These are phyloP conservation scores for Avena insularis DNA, from an alignment of 176 grass and related monocot genomes.

Conservation along the genomic window DNA sequence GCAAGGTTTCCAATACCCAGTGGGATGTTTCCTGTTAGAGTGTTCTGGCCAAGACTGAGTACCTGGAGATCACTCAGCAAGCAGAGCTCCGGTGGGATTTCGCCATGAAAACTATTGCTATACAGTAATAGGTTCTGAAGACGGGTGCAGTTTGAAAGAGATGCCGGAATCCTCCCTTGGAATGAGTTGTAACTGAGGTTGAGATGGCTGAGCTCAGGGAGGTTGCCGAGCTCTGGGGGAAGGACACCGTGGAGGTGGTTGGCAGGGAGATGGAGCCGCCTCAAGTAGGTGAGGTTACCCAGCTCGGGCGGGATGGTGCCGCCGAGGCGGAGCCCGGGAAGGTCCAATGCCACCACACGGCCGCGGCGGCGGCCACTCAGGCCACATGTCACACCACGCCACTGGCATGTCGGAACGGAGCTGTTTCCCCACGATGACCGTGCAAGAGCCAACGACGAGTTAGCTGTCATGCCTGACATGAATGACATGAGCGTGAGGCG, in stretches of 20 bases:
- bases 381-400: slow-evolving; percentile 28
- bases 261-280: slow-evolving; percentile 7
- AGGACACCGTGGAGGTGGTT: background rate
- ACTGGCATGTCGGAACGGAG: slow-evolving; percentile 20
- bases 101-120: background rate
- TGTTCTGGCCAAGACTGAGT: background rate
- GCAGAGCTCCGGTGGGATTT: slow-evolving; percentile 5
- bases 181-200: slow-evolving; percentile 20
- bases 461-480: slow-evolving; percentile 5
- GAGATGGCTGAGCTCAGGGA: slow-evolving; percentile 13
- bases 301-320: background rate
- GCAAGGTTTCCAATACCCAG: background rate
- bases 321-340: background rate
- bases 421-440: slow-evolving; percentile 17
- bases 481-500: background rate
- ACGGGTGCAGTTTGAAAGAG: slow-evolving; percentile 12
- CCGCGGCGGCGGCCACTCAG: background rate
- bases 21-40: slow-evolving; percentile 12
- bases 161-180: slow-evolving; percentile 9
- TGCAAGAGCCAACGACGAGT: slow-evolving; percentile 4
- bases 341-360: slow-evolving; percentile 19
- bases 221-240: background rate
- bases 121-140: slow-evolving; percentile 15
- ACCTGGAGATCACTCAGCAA: background rate
- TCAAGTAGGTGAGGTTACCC: slow-evolving; percentile 32